Conservation (phyloP, 495 filamentous ascomycete species). For the Penicillium tannophilum region DNA sequence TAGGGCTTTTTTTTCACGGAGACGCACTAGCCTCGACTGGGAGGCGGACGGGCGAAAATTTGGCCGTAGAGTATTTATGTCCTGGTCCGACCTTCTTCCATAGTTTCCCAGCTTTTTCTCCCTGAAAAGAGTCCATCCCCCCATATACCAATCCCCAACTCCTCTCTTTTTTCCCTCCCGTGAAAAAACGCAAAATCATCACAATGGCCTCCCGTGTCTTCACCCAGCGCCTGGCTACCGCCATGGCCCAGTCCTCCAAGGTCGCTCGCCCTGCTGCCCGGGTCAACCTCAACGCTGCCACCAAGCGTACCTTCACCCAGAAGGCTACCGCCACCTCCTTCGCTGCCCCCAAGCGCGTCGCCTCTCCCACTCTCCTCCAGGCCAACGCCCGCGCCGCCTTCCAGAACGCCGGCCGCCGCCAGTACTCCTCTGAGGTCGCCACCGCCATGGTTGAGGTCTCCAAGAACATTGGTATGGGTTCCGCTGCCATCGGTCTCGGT, state of each 20-base stretch:
- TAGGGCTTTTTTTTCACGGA: constrained; percentile 41
- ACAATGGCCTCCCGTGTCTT: constrained; percentile 77
- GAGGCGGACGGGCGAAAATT: constrained; percentile 49
- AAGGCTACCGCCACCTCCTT: constrained; percentile 47
- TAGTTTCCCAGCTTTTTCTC: constrained; percentile 49
- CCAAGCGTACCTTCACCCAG: constrained; percentile 69
- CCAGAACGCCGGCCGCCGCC: constrained; percentile 59
- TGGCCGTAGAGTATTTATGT: constrained; percentile 50
- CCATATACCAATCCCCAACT: constrained; percentile 23
- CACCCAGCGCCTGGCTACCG: constrained; percentile 69
- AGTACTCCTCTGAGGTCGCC: constrained; percentile 81
- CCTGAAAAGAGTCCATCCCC: constrained; percentile 36
- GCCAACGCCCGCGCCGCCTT: constrained; percentile 67
- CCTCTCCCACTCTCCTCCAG: constrained; percentile 59
- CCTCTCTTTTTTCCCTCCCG: constrained; percentile 27
- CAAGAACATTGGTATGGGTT: constrained; percentile 85
- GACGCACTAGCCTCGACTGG: constrained; percentile 40
- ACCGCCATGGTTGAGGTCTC: constrained; percentile 84
- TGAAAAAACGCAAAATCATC: constrained; percentile 38
- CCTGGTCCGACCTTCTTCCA: constrained; percentile 37
- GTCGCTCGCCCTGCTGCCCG: constrained; percentile 70
- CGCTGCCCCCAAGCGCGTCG: constrained; percentile 68
- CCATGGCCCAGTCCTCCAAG: constrained; percentile 71
- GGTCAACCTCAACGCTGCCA: constrained; percentile 58
- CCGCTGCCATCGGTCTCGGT: constrained; percentile 84